A percentile compares a stretch with the other conserved stretches of the same genome.
Evolutionary conservation across 306 rosid species (phyloP).

Genomic region (Citrullus amarus): DNA sequence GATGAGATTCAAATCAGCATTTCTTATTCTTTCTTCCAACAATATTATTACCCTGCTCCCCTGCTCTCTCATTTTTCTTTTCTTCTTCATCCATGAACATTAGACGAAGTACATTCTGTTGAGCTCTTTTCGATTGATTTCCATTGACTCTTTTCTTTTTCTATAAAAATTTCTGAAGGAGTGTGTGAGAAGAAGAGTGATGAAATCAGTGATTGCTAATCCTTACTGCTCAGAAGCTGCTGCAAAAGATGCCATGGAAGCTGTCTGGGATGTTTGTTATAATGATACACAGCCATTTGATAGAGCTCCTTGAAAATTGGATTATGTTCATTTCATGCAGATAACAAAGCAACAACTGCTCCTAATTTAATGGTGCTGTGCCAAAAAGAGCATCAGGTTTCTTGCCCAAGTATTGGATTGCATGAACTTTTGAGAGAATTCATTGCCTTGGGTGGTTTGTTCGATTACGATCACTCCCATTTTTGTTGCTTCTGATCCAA

Average conservation of each 20-base stretch:
- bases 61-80: not conserved
- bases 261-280: conserved; percentile 85
- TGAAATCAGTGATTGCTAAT: conserved; percentile 45
- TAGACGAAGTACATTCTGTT: not conserved
- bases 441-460: not conserved
- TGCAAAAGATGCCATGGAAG: conserved; percentile 79
- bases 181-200: conserved; percentile 71
- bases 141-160: not conserved
- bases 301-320: conserved; percentile 47
- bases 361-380: conserved; percentile 14
- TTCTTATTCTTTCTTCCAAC: not conserved
- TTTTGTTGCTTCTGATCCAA: not conserved
- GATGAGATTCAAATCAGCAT: not conserved
- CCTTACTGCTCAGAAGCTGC: conserved; percentile 51
- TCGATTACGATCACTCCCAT: not conserved
- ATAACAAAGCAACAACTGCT: conserved; percentile 7
- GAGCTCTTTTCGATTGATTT: not conserved
- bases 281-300: conserved; percentile 76
- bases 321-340: not conserved
- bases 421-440: not conserved
- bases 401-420: conserved; percentile 6
- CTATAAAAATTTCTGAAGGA: conserved; percentile 31
- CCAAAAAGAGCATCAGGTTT: conserved; percentile 9
- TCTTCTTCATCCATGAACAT: not conserved
- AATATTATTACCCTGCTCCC: not conserved